These are phyloP conservation scores for Penicillium decumbens DNA, from an alignment of 2,329 filamentous ascomycete species.

Conservation along the genomic window DNA sequence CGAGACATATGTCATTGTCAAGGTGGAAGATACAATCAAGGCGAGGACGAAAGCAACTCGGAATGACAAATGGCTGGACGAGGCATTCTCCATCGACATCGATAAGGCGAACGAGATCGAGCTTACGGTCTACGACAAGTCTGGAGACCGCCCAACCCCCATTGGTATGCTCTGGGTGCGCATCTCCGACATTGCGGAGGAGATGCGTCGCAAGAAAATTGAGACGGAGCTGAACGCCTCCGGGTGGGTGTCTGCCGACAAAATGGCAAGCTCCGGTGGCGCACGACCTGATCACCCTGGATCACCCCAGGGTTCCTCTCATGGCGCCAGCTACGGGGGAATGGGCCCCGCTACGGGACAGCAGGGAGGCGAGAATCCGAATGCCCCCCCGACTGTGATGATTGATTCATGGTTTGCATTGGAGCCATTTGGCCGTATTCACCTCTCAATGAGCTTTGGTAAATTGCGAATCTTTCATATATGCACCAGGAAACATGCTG, in stretches of 20 bases:
- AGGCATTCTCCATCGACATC: slow-evolving; percentile 86
- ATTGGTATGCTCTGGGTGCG: slow-evolving; percentile 95
- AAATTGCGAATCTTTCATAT: slow-evolving; percentile 14
- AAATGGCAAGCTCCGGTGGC: slow-evolving; percentile 65
- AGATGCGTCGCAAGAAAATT: slow-evolving; percentile 95
- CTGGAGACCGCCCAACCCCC: slow-evolving; percentile 80
- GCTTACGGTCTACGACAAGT: slow-evolving; percentile 94
- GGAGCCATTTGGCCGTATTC: slow-evolving; percentile 87
- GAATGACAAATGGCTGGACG: slow-evolving; percentile 86
- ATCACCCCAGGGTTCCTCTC: slow-evolving; percentile 45
- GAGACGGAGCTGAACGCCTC: slow-evolving; percentile 91
- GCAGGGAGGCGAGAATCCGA: slow-evolving; percentile 29
- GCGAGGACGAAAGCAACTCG: slow-evolving; percentile 80
- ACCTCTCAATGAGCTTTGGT: slow-evolving; percentile 83
- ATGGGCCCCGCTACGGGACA: slow-evolving; percentile 24
- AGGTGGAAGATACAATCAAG: slow-evolving; percentile 90
- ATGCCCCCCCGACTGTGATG: slow-evolving; percentile 35
- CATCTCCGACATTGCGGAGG: slow-evolving; percentile 94
- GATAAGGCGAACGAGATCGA: slow-evolving; percentile 99
- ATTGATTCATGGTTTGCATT: slow-evolving; percentile 97
- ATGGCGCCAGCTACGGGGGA: slow-evolving; percentile 22
- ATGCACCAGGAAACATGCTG: slow-evolving; percentile 8
- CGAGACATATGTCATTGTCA: slow-evolving; percentile 92
- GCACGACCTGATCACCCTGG: slow-evolving; percentile 50
- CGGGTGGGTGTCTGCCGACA: slow-evolving; percentile 95